phyloP scores from a whole-genome alignment of 352 stramenopile genomes.

The Pythium rhizo-oryzae region DNA sequence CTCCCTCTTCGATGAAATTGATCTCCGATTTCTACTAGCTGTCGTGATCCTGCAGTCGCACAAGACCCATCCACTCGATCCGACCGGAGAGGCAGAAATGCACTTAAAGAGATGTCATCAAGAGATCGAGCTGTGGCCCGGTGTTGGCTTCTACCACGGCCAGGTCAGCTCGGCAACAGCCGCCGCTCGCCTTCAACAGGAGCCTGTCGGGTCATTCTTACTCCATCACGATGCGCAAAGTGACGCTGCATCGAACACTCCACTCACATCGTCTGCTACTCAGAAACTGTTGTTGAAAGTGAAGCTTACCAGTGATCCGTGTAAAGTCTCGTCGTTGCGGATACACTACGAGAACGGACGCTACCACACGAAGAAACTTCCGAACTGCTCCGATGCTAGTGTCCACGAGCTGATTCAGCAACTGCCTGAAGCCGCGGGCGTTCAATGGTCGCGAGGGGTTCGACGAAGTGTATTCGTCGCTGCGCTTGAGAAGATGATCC shows the following conservation, averaged over 20 bases:
- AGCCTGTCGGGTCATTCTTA: slow-evolving; percentile 49
- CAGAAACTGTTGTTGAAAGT: slow-evolving; percentile 40
- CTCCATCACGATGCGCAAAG: slow-evolving; percentile 33
- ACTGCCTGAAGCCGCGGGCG: slow-evolving; percentile 42
- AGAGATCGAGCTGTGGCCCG: slow-evolving; percentile 51
- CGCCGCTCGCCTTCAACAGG: slow-evolving; percentile 29
- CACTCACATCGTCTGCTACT: neutral
- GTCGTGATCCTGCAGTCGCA: slow-evolving; percentile 10
- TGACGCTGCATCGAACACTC: neutral
- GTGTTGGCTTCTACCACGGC: slow-evolving; percentile 62
- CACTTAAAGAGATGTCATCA: slow-evolving; percentile 48
- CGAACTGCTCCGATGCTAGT: slow-evolving; percentile 36
- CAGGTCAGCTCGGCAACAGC: slow-evolving; percentile 32
- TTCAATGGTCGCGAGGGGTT: slow-evolving; percentile 42
- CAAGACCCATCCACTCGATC: neutral
- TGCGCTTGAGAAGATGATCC: slow-evolving; percentile 29
- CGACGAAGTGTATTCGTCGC: slow-evolving; percentile 26
- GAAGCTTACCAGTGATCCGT: slow-evolving; percentile 41
- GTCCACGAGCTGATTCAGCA: slow-evolving; percentile 47
- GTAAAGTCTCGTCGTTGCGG: slow-evolving; percentile 41
- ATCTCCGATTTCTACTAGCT: slow-evolving; percentile 19
- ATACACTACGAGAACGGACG: slow-evolving; percentile 38
- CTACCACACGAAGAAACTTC: slow-evolving; percentile 47
- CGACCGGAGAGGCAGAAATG: slow-evolving; percentile 15
- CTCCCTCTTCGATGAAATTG: slow-evolving; percentile 11